Percentiles rank a stretch among this genome's conserved stretches.
These are phyloP conservation scores for Saitozyma podzolica DNA, from an alignment of 768 basidiomycete genomes.

Conservation along the genomic window DNA sequence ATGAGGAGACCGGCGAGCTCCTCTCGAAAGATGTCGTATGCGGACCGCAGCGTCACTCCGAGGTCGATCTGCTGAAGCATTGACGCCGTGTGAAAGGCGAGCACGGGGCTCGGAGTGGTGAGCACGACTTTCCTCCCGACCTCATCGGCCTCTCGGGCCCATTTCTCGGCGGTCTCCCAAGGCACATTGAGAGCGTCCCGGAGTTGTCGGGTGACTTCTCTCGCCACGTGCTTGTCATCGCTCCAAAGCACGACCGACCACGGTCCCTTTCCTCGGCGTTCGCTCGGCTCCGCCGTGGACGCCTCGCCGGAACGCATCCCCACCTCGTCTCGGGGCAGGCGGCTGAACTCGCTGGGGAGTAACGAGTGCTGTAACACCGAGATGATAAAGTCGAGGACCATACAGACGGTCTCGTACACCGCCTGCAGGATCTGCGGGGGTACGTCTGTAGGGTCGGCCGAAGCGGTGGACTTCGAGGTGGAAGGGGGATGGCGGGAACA, in stretches of 20 bases:
- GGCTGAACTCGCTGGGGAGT: constrained; percentile 58
- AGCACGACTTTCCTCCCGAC: constrained; percentile 77
- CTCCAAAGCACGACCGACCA: constrained; percentile 77
- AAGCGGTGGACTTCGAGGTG: constrained; percentile 1
- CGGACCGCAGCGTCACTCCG: constrained; percentile 81
- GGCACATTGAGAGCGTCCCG: constrained; percentile 40
- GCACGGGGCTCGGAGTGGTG: constrained; percentile 60
- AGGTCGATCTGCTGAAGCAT: constrained; percentile 83
- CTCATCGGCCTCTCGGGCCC: constrained; percentile 39
- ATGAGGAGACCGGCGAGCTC: constrained; percentile 79
- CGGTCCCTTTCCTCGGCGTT: constrained; percentile 24
- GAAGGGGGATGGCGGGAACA: constrained; percentile 74
- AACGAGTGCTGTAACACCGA: constrained; percentile 80
- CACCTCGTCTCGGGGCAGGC: constrained; percentile 56
- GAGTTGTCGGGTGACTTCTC: constrained; percentile 66
- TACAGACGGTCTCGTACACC: constrained; percentile 71
- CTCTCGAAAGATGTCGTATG: constrained; percentile 85
- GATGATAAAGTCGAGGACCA: constrained; percentile 78
- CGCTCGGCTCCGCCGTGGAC: constrained; percentile 18
- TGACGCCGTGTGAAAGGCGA: constrained; percentile 74
- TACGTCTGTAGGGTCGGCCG: constrained; percentile 56
- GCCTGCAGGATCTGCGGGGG: constrained; percentile 61
- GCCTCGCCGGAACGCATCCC: constrained; percentile 21
- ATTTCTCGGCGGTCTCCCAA: constrained; percentile 27
- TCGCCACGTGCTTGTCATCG: constrained; percentile 93